Percentiles rank a stretch among this genome's conserved stretches.
phyloP scores from a whole-genome alignment of 2,329 filamentous ascomycete genomes.

The Paraphaeosphaeria sporulosa region DNA sequence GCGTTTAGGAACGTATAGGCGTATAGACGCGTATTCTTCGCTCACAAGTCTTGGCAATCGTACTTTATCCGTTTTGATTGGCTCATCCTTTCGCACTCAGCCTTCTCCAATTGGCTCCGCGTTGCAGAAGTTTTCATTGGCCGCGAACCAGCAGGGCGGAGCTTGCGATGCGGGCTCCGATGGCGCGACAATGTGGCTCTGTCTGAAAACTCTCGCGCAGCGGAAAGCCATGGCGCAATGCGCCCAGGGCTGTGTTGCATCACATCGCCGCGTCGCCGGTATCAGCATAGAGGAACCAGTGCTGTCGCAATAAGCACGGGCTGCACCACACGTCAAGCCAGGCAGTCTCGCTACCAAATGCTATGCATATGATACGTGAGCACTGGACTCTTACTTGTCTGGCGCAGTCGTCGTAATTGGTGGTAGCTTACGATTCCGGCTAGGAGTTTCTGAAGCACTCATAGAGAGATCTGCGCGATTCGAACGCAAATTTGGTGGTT shows the following conservation, averaged over 20 bases:
- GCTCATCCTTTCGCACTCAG: neutral
- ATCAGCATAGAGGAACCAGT: neutral
- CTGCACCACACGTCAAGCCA: neutral
- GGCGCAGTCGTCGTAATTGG: neutral
- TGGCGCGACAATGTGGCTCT: neutral
- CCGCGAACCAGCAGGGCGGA: neutral
- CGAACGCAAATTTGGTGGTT: no score
- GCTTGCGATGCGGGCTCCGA: neutral
- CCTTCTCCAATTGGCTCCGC: neutral
- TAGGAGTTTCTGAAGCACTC: neutral
- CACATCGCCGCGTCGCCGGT: neutral
- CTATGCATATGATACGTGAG: no score
- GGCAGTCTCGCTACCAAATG: neutral
- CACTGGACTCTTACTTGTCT: neutral
- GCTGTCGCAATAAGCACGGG: neutral
- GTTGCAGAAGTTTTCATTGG: neutral
- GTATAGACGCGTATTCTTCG: slow-evolving; percentile 7
- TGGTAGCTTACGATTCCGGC: neutral
- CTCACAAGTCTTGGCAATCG: neutral
- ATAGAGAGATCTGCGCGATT: neutral
- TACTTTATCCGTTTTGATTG: neutral
- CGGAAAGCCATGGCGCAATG: neutral
- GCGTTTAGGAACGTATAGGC: slow-evolving; percentile 10
- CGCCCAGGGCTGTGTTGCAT: neutral
- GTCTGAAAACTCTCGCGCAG: neutral